Percentiles rank a stretch among this genome's conserved stretches.
phyloP scores from a whole-genome alignment of 805 yeast species.

The Wickerhamiella domercqiae region DNA sequence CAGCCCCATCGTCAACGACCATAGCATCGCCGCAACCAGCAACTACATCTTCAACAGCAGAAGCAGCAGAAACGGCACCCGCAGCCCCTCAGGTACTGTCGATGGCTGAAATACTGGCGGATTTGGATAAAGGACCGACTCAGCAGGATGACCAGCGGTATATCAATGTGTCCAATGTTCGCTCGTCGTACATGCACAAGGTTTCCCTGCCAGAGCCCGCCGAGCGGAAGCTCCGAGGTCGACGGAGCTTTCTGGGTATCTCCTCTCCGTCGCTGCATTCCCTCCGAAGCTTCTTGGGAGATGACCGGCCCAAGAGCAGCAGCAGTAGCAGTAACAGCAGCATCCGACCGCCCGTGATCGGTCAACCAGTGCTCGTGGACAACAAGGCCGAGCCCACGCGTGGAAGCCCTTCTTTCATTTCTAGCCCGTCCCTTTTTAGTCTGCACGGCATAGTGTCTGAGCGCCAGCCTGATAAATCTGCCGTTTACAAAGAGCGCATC shows the following conservation, averaged over 20 bases:
- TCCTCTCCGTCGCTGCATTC: constrained; percentile 1
- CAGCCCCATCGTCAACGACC: too few relatives aligned
- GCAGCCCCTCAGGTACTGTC: neutral
- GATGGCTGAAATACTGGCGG: neutral
- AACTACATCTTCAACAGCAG: neutral
- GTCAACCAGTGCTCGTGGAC: neutral
- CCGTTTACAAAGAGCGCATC: constrained; percentile 16
- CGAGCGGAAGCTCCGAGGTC: constrained; percentile 1
- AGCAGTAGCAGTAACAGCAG: neutral
- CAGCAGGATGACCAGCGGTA: too few relatives aligned
- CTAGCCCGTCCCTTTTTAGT: constrained; percentile 32
- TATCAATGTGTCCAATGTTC: too few relatives aligned
- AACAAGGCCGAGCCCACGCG: constrained; percentile 23
- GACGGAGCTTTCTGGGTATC: neutral
- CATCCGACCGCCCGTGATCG: neutral
- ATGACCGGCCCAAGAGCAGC: neutral
- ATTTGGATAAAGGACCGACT: too few relatives aligned
- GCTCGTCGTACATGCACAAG: too few relatives aligned
- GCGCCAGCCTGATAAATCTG: constrained; percentile 20
- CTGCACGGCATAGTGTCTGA: constrained; percentile 22
- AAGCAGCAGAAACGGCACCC: neutral
- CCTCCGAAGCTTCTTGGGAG: neutral
- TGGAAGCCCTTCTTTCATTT: constrained; percentile 47
- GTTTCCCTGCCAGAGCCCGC: neutral
- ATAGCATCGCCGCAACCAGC: neutral